Base-by-base conservation (phyloP, 441 rosid genomes). In the Melianthus villosus region DNA sequence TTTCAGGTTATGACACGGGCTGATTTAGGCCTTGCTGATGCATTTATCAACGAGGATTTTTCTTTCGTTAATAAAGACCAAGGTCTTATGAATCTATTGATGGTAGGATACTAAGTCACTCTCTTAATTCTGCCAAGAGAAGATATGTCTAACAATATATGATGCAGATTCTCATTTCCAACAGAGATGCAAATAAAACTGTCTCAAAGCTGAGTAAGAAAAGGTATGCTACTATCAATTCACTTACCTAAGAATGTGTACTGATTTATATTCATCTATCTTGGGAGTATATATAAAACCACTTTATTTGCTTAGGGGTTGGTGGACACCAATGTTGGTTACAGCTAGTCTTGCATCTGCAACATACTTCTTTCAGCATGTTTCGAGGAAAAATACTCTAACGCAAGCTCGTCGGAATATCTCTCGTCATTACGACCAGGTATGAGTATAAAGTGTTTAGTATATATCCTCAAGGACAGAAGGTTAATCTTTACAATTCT, bases 361-460 rank as follows among this genome's bases (percentile, higher is more conserved):
- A 25, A 84, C 65, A 47, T 62, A 79, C 40, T 89, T 89, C 56
- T 51, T 69, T 15, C 70, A 50, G 54, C 93, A 84, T 58, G 59
- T 71, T 22, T 64, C 64, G 3, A 68, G 92, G 49, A 67, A 67
- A 34, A 89, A 84, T 52, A 71, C 86, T 6, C 73, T 89, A 13
- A 81, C 93, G 6, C 92, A 89, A 73, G 86, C 96, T 62, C 82
- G 96, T 4, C 62, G 94, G 61, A 89, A 84, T 37, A 79, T 79
- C 41, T 89, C 96, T 44, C 79, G 70, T 19, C 94, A 82, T 56
- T 89, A 84, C 53, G 93, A 89, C 68, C 67, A 84, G 82, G 98
- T 84, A 71, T 7, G 44, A n/a, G n/a, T n/a, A n/a, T 31, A 11
- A 31, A 8, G 10, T 8, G 10, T 28, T 27, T 9, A 27, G 1